Conservation (phyloP, 257 asterid genomes). For the Solanum chmielewskii region DNA sequence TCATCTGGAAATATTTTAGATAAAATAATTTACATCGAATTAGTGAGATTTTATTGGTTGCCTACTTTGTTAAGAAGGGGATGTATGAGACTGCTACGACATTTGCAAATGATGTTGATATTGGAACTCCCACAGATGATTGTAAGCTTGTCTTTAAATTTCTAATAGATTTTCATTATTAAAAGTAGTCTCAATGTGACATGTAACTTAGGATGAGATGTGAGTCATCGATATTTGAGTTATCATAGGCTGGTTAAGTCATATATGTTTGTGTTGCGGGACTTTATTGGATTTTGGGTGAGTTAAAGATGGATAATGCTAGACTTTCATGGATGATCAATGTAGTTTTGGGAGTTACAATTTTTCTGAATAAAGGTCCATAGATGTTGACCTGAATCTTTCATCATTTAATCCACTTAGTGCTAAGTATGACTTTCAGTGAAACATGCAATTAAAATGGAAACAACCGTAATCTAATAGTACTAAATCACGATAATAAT, state of each 20-base stretch:
- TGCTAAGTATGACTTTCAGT: background rate
- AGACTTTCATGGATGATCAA: background rate
- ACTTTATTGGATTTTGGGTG: background rate
- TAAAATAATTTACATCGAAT: background rate
- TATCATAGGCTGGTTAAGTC: background rate
- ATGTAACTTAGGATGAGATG: too few species aligned
- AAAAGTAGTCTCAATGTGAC: background rate
- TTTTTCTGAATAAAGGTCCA: background rate
- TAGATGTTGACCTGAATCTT: too few species aligned
- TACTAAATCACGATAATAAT: too few species aligned
- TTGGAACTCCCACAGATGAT: background rate
- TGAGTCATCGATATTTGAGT: background rate
- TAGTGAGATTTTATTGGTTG: background rate
- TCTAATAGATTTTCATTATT: background rate
- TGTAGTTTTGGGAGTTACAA: too few species aligned
- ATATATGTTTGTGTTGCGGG: background rate
- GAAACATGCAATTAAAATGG: too few species aligned
- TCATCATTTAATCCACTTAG: background rate
- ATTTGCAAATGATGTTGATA: background rate
- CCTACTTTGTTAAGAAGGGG: background rate
- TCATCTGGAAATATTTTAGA: background rate
- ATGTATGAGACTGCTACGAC: background rate
- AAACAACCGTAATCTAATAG: background rate
- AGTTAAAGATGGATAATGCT: background rate
- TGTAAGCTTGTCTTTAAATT: background rate